Percentiles rank a stretch among this genome's conserved stretches.
Conservation (phyloP, 202 grass and related monocot genomes). For the Panicum hallii region DNA sequence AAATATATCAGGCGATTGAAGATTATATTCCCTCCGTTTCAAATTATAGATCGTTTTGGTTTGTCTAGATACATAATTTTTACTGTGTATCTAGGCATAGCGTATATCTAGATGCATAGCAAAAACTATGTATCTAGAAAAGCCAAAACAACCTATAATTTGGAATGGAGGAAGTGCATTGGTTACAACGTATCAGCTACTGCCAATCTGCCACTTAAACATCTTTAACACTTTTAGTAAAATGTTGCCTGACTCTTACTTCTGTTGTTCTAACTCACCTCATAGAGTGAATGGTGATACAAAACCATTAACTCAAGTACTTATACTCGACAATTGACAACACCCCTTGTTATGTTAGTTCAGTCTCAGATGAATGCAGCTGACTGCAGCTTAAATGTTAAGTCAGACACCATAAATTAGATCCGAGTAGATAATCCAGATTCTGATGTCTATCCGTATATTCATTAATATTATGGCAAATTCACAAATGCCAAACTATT, state of each 20-base stretch:
- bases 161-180: background rate
- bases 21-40: background rate
- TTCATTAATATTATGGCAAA: background rate
- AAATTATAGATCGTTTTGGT: no score
- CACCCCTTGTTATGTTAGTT: background rate
- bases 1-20: conserved; percentile 22
- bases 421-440: background rate
- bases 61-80: no score
- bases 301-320: background rate
- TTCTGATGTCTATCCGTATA: background rate
- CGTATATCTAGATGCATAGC: no score
- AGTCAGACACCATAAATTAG: background rate
- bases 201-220: background rate
- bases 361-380: background rate
- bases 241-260: background rate
- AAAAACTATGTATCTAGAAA: no score
- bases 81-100: no score
- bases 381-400: conserved; percentile 2
- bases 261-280: background rate
- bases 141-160: no score
- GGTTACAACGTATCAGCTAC: background rate
- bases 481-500: background rate
- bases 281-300: background rate
- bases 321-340: background rate
- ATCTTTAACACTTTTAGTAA: background rate